Conservation (phyloP, 176 grass and related monocot species). For the Oryza meyeriana region DNA sequence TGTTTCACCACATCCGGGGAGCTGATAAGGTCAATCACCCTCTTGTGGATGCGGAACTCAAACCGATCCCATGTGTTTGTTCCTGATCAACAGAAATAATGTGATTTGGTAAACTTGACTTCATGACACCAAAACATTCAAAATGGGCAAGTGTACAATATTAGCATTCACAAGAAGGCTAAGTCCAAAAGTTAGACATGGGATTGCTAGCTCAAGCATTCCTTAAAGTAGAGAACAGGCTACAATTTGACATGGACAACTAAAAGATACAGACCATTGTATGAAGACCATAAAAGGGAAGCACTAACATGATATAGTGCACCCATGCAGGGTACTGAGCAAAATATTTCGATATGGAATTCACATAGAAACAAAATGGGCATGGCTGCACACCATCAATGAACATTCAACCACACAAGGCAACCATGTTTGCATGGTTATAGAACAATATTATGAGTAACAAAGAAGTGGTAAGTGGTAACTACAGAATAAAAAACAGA, state of each 20-base stretch:
- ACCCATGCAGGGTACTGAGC: neutral
- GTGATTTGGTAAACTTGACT: neutral
- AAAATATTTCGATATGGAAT: neutral
- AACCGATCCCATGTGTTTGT: constrained; percentile 59
- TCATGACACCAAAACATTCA: neutral
- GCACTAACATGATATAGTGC: neutral
- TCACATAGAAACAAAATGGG: neutral
- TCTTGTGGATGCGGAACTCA: constrained; percentile 57
- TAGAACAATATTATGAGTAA: neutral
- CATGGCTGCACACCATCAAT: neutral
- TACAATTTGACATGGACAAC: neutral
- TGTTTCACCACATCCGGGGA: constrained; percentile 51
- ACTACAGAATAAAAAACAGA: neutral
- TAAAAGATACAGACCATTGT: neutral
- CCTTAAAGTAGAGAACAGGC: neutral
- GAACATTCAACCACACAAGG: neutral
- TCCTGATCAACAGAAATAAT: constrained; percentile 19
- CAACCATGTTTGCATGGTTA: neutral
- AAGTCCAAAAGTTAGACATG: neutral
- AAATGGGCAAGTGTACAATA: neutral
- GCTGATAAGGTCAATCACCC: constrained; percentile 50
- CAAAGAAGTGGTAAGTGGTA: neutral
- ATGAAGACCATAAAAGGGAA: neutral
- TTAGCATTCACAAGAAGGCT: neutral
- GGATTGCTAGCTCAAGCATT: neutral